Evolutionary conservation across 805 yeast genomes (phyloP).

Genomic region (Cyberlindnera maclurae): DNA sequence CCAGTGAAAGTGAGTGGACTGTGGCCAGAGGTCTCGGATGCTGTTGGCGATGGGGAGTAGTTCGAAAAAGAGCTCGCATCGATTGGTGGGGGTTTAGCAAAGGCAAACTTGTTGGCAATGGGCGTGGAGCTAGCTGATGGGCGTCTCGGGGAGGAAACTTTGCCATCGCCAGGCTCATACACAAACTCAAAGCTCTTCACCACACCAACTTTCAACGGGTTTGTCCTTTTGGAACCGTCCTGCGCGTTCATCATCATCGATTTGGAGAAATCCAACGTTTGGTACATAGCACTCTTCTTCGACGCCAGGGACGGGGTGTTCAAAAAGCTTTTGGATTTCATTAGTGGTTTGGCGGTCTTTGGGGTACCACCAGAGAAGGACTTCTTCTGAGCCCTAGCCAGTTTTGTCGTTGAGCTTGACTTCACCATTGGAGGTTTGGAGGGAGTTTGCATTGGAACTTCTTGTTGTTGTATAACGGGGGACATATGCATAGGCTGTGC

Average conservation of each 20-base stretch:
- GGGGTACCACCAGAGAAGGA: slow-evolving; percentile 8
- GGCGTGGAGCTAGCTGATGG: slow-evolving; percentile 15
- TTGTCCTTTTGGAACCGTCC: not conserved
- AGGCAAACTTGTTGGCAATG: slow-evolving; percentile 12
- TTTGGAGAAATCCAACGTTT: slow-evolving; percentile 23
- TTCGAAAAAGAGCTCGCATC: slow-evolving; percentile 9
- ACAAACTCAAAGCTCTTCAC: slow-evolving; percentile 22
- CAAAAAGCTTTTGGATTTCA: slow-evolving; percentile 22
- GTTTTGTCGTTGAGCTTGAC: slow-evolving; percentile 19
- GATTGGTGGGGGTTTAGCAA: slow-evolving; percentile 21
- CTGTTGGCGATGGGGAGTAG: slow-evolving; percentile 22
- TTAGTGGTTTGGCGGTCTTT: slow-evolving; percentile 7
- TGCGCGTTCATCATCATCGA: not conserved
- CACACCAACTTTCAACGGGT: slow-evolving; percentile 9
- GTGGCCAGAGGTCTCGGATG: slow-evolving; percentile 18
- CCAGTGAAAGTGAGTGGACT: slow-evolving; percentile 16
- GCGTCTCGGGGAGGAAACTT: slow-evolving; percentile 13
- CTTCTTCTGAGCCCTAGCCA: slow-evolving; percentile 17
- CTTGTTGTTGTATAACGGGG: too few relatives aligned
- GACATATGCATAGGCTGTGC: not conserved
- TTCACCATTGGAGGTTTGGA: slow-evolving; percentile 10
- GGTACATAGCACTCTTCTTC: slow-evolving; percentile 12
- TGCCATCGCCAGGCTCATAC: slow-evolving; percentile 16
- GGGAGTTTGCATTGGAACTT: slow-evolving; percentile 4
- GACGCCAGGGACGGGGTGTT: slow-evolving; percentile 1